Conservation (phyloP, 73 alveolate genomes). For the Uronychia setigera region DNA sequence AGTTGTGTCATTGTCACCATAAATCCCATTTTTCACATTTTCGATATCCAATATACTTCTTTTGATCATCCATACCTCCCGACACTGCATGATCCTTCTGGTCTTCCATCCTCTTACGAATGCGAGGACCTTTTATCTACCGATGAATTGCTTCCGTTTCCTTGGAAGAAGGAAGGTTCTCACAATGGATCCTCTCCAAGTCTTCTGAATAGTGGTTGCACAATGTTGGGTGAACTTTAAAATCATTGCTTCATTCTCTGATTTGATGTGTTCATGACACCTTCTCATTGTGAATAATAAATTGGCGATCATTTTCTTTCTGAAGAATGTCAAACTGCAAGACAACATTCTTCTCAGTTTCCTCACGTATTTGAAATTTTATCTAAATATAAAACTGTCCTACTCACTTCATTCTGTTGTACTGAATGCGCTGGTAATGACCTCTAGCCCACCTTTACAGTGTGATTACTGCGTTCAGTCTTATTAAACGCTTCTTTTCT, state of each 20-base stretch:
- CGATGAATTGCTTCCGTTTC: not conserved
- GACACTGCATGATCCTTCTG: not conserved
- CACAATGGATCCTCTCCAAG: conserved; percentile 36
- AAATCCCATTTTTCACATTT: not conserved
- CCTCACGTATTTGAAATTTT: conserved; percentile 23
- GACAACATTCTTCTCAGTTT: conserved; percentile 35
- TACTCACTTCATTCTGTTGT: conserved; percentile 4
- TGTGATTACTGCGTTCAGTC: not conserved
- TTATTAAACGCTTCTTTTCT: not conserved
- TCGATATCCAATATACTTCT: not conserved
- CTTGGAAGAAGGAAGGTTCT: not conserved
- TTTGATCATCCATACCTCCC: conserved; percentile 7
- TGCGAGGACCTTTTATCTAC: not conserved
- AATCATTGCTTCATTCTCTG: conserved; percentile 8
- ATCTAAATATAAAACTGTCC: not conserved
- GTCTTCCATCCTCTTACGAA: conserved; percentile 9
- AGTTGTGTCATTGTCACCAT: too few relatives aligned
- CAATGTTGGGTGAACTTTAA: conserved; percentile 39
- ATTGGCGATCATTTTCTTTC: not conserved
- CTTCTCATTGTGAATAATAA: not conserved
- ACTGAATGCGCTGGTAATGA: not conserved
- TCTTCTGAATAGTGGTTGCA: conserved; percentile 38
- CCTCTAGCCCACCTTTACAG: not conserved
- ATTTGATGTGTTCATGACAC: not conserved
- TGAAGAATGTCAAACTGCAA: conserved; percentile 13